Evolutionary conservation across 2,329 filamentous ascomycete species (phyloP).

Genomic region (Dothideomycetes sp.): DNA sequence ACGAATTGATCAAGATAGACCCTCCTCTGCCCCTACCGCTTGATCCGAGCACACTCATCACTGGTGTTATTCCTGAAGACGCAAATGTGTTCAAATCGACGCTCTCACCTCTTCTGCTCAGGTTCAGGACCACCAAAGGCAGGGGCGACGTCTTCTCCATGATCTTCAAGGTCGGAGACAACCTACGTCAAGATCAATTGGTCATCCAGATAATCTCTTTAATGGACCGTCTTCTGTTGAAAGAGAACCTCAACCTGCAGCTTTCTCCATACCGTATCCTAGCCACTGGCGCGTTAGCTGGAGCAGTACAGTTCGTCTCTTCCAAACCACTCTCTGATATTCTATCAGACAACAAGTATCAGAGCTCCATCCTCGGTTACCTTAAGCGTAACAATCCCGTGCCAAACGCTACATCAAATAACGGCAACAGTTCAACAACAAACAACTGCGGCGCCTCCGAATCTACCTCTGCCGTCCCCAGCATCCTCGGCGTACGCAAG

Average conservation of each 20-base stretch:
- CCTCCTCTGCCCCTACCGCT: constrained; percentile 79
- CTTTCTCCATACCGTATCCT: constrained; percentile 93
- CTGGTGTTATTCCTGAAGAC: constrained; percentile 71
- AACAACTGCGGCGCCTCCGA: no score
- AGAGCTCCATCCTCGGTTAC: constrained; percentile 66
- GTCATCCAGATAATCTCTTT: constrained; percentile 96
- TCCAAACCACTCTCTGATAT: constrained; percentile 77
- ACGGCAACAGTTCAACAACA: constrained; percentile 70
- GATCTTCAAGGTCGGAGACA: constrained; percentile 95
- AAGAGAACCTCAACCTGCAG: constrained; percentile 92
- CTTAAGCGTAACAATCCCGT: constrained; percentile 85
- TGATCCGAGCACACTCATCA: constrained; percentile 71
- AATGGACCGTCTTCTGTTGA: constrained; percentile 91
- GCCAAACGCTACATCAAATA: constrained; percentile 57
- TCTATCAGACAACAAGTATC: constrained; percentile 59
- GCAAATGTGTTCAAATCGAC: constrained; percentile 93
- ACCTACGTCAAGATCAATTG: constrained; percentile 90
- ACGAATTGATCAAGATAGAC: constrained; percentile 74
- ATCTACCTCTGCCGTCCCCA: no score
- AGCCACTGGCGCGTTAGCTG: constrained; percentile 79
- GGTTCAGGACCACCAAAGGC: constrained; percentile 71
- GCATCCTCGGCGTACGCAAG: constrained; percentile 72
- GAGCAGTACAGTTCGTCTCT: constrained; percentile 78
- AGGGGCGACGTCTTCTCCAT: constrained; percentile 76
- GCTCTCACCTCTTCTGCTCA: constrained; percentile 78